Evolutionary conservation across 768 basidiomycete species (phyloP), one percentile per base, ranked within the genome.

Genomic region (Scleroderma citrinum): DNA sequence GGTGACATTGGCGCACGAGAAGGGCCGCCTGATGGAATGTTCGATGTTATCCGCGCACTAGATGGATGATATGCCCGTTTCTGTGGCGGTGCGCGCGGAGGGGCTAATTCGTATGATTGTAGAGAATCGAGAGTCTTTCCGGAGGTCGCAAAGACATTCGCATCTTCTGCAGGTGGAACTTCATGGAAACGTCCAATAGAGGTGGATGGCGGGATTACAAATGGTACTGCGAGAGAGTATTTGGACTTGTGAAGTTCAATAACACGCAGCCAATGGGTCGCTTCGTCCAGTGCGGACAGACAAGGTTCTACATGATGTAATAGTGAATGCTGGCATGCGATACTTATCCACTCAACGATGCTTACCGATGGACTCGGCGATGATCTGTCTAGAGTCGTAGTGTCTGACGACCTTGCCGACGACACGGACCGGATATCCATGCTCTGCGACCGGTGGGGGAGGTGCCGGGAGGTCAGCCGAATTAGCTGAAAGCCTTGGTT

Each of bases 241-340:
- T 66, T 67, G 1, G 68, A 71, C 51, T 67, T 64, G 58, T 85
- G 85, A 5, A 87, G 67, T 1, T 71, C 58, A 4, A 69, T 67
- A 10, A 86, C 83, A 5, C 51, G 58, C 42, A 70, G 66, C 70
- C 78, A 77, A 55, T 89, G 86, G 3, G 57, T 50, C 7, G 81
- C 70, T 62, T 88, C 83, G 3, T 85, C 82, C 52, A 81, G 81
- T 0, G 64, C 59, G 10, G 80, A 77, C 16, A 50, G 48, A 59
- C 78, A 83, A 21, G 50, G 57, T 19, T 68, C 80, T 84, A 49
- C 44, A 5, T 26, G 5, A 16, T 53, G n/a, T n/a, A n/a, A n/a
- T n/a, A n/a, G n/a, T n/a, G 14, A 48, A 12, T 17, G 19, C 7
- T 11, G 30, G n/a, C 17, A n/a, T 5, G 19, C 20, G 38, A 39